Base-by-base conservation (phyloP, 2,329 filamentous ascomycete genomes). In the Colletotrichum scovillei region DNA sequence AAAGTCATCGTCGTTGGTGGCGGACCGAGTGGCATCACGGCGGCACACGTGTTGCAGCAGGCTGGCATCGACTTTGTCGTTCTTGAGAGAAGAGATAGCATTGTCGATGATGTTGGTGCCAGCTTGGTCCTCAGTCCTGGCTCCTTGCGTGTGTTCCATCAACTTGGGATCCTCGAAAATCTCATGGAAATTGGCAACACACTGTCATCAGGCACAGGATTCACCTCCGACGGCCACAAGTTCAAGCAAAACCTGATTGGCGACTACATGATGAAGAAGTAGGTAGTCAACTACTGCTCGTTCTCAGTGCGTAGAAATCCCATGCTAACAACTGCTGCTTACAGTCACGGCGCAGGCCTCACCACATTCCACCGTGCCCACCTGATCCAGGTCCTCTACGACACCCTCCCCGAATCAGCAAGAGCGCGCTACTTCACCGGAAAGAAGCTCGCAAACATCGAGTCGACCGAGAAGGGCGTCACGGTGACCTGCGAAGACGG, bases 31-130 rank as follows among this genome's bases (percentile, higher is more conserved):
- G 81, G 81, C 0, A 70, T 82, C 4, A 76, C 76, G 5, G 75
- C 80, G 4, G 80, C 80, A 2, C 80, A 82, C 59, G 75, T 77
- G 35, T 76, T 82, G 5, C 26, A 67, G 26, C 73, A 73, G 1
- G 81, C 81, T 1, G 80, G 78, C 5, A 81, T 83, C 67, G 80
- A 82, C 64, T 83, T 80, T 55, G 56, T 83, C 1, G 75, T 83
- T 5, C 78, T 83, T 5, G 81, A 83, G 68, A 72, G 78, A 28
- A 72, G 79, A 52, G 53, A 67, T 1, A 63, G 74, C 4, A 73
- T 82, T 2, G 76, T 78, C 59, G 75, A 76, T 30, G 78, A 78
- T 26, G 70, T 69, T 19, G 81, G 81, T 5, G 79, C 80, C 5
- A 77, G 78, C 24, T 63, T 82, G 2, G 68, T 81, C 1, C 66